Evolutionary conservation across 1,139 yeast genomes (phyloP).

Genomic region (Eremothecium sinecaudum): DNA sequence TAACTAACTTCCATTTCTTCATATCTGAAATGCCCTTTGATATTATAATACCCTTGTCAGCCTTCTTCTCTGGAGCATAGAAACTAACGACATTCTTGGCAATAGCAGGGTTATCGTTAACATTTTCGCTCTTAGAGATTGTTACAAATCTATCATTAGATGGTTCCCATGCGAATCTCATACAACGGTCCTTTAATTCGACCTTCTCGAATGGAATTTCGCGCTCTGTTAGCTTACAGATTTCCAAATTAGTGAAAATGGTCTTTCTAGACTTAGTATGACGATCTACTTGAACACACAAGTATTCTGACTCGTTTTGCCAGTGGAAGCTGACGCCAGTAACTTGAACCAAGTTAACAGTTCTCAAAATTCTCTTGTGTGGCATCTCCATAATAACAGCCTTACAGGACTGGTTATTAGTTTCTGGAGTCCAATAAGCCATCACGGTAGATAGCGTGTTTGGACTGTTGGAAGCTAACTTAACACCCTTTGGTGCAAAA

Average conservation of each 20-base stretch:
- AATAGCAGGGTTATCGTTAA: slow-evolving; percentile 54
- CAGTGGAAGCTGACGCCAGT: slow-evolving; percentile 87
- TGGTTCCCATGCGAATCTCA: slow-evolving; percentile 95
- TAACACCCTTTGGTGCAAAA: slow-evolving; percentile 86
- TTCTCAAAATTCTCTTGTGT: slow-evolving; percentile 71
- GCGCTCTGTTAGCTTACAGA: slow-evolving; percentile 78
- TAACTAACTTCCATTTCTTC: slow-evolving; percentile 52
- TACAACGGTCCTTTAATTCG: slow-evolving; percentile 82
- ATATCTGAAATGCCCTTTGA: slow-evolving; percentile 27
- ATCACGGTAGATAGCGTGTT: slow-evolving; percentile 47
- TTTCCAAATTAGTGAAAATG: slow-evolving; percentile 82
- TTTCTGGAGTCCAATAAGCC: slow-evolving; percentile 96
- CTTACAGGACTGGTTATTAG: slow-evolving; percentile 86
- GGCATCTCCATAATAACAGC: slow-evolving; percentile 89
- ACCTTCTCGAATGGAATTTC: slow-evolving; percentile 92
- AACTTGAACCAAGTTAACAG: slow-evolving; percentile 90
- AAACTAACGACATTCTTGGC: slow-evolving; percentile 68
- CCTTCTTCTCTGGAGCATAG: slow-evolving; percentile 61
- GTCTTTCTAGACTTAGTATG: slow-evolving; percentile 94
- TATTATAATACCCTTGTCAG: slow-evolving; percentile 25
- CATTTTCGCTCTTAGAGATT: slow-evolving; percentile 55
- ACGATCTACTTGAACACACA: slow-evolving; percentile 94
- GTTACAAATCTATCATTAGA: slow-evolving; percentile 76
- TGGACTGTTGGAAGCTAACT: slow-evolving; percentile 47
- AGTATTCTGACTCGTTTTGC: slow-evolving; percentile 79